Evolutionary conservation across 1,139 yeast species (phyloP), one percentile per base, ranked within the genome.

Genomic region (Candida neerlandica): DNA sequence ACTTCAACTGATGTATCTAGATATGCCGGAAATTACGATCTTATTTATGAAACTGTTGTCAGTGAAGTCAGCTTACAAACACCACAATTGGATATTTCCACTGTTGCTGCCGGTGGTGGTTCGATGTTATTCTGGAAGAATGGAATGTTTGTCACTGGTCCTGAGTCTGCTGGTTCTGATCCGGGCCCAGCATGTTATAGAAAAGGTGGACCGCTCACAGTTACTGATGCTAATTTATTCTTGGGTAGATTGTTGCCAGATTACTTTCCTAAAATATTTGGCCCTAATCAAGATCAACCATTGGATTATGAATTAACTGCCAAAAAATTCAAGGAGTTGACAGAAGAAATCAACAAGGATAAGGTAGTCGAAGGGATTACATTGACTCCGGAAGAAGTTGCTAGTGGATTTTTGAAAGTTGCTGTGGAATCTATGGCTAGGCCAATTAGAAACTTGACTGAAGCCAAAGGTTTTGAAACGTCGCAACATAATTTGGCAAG

Each of bases 31-130:
- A 54, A 54, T 12, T 63, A 71, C 44, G 78, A 73, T 51, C 78
- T 74, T 53, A 74, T 75, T 44, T 73, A 65, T 52, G 78, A 74
- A 52, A 75, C 78, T 2, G 76, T 74, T 1, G 78, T 74, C 2
- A 73, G 76, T 53, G 71, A 73, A 55, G 75, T 75, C 4, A 65
- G 70, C 47, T 63, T 74, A 35, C 78, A 73, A 58, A 74, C 79
- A 4, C 80, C 80, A 2, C 80, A 75, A 55, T 63, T 75, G 48
- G 78, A 75, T 51, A 74, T 75, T 32, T 72, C 78, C 1, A 75
- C 79, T 0, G 80, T 75, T 18, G 80, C 80, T 12, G 80, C 80
- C 10, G 80, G 80, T 38, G 80, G 80, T 47, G 80, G 80, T 0
- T 71, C 77, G 0, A 72, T 73, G 67, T 60, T 75, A 33, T 73